phyloP scores from a whole-genome alignment of 306 rosid species.

The Trifolium dubium region DNA sequence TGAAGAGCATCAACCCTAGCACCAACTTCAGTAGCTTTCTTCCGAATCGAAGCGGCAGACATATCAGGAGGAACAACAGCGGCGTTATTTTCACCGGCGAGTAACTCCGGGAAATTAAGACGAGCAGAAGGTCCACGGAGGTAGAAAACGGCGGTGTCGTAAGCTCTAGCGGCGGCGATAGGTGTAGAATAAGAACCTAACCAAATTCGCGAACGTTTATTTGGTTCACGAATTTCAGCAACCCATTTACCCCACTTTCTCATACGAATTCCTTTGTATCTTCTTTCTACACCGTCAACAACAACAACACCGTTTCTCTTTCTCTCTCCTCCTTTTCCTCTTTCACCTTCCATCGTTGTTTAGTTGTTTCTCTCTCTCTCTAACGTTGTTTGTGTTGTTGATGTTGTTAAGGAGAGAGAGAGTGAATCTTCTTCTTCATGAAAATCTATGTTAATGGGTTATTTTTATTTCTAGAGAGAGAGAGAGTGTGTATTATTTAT shows the following conservation, averaged over 20 bases:
- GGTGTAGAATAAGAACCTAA: constrained; percentile 96
- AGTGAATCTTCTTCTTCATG: constrained; percentile 49
- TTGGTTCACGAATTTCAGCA: constrained; percentile 97
- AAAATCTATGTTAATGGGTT: not conserved
- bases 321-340: constrained; percentile 35
- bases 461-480: not conserved
- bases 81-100: constrained; percentile 47
- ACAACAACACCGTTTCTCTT: constrained; percentile 38
- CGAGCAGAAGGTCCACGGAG: constrained; percentile 90
- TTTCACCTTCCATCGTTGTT: constrained; percentile 31
- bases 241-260: constrained; percentile 99
- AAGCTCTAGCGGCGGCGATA: constrained; percentile 92
- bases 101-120: constrained; percentile 82
- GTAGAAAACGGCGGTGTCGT: constrained; percentile 92
- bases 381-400: too few relatives aligned
- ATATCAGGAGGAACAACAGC: constrained; percentile 45
- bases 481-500: constrained; percentile 22
- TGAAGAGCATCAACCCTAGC: constrained; percentile 87
- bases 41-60: constrained; percentile 89
- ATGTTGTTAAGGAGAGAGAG: constrained; percentile 34
- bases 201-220: constrained; percentile 96
- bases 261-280: constrained; percentile 98
- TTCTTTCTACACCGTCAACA: constrained; percentile 60
- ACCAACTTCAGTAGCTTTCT: constrained; percentile 93
- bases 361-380: not conserved